Conservation (phyloP, 192 early-diverging fungal genomes). For the Chytriomyces confervae region DNA sequence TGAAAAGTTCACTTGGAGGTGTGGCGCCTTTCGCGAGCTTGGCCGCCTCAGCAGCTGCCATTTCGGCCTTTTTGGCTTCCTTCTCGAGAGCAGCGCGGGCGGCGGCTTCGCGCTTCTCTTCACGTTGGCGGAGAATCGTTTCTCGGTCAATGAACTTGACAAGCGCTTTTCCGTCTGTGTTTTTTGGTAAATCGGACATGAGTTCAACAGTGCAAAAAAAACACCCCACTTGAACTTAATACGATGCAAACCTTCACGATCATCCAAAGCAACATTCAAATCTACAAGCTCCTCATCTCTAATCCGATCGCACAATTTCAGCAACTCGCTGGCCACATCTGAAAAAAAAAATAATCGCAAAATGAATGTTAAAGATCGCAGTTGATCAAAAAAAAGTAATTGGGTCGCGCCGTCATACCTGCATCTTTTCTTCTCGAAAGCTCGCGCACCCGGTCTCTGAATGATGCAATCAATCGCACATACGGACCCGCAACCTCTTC, state of each 20-base stretch:
- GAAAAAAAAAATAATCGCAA: background rate
- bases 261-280: conserved; percentile 90
- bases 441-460: conserved; percentile 86
- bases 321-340: conserved; percentile 54
- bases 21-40: conserved; percentile 79
- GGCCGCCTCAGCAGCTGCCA: conserved; percentile 69
- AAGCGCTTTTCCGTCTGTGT: conserved; percentile 81
- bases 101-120: conserved; percentile 61
- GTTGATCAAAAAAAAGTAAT: background rate
- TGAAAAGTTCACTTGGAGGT: conserved; percentile 84
- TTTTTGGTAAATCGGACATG: background rate
- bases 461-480: conserved; percentile 77
- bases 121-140: conserved; percentile 48
- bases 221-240: background rate
- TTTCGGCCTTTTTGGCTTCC: conserved; percentile 64
- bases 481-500: conserved; percentile 82
- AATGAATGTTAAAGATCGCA: background rate
- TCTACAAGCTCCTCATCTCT: conserved; percentile 88
- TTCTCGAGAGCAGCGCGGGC: conserved; percentile 71
- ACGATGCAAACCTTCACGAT: conserved; percentile 70
- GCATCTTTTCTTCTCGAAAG: conserved; percentile 64
- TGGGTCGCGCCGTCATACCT: background rate
- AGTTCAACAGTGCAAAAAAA: background rate
- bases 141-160: conserved; percentile 84
- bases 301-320: conserved; percentile 82